These are phyloP conservation scores for Dovyalis caffra DNA, from an alignment of 345 rosid species.

Conservation along the genomic window DNA sequence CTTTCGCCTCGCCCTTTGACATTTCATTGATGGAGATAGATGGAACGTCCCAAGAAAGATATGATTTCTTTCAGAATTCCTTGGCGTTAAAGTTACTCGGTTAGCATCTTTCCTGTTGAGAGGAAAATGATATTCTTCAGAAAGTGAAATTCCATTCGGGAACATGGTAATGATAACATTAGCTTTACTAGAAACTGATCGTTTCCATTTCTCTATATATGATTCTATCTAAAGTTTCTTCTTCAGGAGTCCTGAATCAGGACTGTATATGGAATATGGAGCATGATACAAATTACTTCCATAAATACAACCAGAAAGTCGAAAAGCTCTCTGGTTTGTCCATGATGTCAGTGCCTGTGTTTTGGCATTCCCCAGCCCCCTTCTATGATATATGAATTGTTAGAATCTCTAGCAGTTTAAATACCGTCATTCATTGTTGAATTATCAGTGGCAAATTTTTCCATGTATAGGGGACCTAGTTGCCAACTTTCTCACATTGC, in stretches of 20 bases:
- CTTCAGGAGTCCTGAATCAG: neutral
- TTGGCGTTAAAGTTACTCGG: neutral
- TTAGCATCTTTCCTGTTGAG: neutral
- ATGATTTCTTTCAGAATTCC: neutral
- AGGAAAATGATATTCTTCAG: neutral
- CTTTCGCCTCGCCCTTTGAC: neutral
- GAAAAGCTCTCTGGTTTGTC: too few species aligned
- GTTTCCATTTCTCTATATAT: neutral
- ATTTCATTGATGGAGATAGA: neutral
- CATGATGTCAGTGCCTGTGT: neutral
- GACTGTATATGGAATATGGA: neutral
- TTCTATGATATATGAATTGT: neutral
- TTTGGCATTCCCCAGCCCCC: neutral
- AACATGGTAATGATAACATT: neutral
- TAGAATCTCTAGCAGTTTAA: too few species aligned
- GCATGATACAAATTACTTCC: neutral
- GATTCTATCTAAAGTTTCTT: neutral
- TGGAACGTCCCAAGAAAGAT: neutral
- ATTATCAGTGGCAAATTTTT: too few species aligned
- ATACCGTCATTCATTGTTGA: too few species aligned
- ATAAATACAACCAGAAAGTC: neutral
- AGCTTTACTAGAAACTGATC: neutral
- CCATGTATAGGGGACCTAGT: too few species aligned
- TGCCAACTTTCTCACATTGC: neutral
- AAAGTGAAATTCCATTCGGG: neutral